Percentiles rank a stretch among this genome's conserved stretches.
phyloP scores from a whole-genome alignment of 1,139 yeast genomes.

The Yamadazyma triangularis region DNA sequence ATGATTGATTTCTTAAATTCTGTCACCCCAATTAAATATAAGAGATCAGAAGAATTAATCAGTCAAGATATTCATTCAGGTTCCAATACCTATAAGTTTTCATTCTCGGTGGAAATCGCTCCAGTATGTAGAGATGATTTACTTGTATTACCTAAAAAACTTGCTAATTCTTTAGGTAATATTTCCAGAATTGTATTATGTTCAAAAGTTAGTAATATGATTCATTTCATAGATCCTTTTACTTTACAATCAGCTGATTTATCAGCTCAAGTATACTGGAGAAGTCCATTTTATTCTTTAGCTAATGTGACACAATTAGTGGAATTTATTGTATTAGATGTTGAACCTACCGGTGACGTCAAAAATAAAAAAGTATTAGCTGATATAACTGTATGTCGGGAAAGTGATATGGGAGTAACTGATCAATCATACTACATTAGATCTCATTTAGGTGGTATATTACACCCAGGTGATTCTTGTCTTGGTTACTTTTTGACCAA shows the following conservation, averaged over 20 bases:
- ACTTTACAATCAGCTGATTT: conserved; percentile 81
- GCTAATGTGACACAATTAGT: conserved; percentile 72
- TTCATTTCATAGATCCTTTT: conserved; percentile 83
- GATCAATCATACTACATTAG: conserved; percentile 78
- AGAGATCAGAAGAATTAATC: conserved; percentile 87
- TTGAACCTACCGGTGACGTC: conserved; percentile 85
- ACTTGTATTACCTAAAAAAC: conserved; percentile 78
- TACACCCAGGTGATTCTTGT: conserved; percentile 95
- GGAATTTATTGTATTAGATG: conserved; percentile 91
- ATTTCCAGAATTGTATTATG: conserved; percentile 82
- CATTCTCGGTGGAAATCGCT: conserved; percentile 89
- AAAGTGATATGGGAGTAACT: conserved; percentile 79
- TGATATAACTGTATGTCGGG: conserved; percentile 84
- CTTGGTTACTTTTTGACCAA: conserved; percentile 84
- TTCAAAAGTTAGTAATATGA: conserved; percentile 70
- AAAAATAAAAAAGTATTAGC: conserved; percentile 83
- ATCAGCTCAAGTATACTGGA: conserved; percentile 76
- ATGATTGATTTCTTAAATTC: conserved; percentile 87
- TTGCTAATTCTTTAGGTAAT: conserved; percentile 83
- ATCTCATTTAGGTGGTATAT: conserved; percentile 86
- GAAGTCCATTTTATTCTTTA: conserved; percentile 75
- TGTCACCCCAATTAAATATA: conserved; percentile 83
- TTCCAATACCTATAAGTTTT: conserved; percentile 79
- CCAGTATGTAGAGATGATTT: conserved; percentile 98
- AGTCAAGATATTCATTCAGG: conserved; percentile 93